These are phyloP conservation scores for Phytophthora brassicae DNA, from an alignment of 352 stramenopile genomes.

Conservation along the genomic window DNA sequence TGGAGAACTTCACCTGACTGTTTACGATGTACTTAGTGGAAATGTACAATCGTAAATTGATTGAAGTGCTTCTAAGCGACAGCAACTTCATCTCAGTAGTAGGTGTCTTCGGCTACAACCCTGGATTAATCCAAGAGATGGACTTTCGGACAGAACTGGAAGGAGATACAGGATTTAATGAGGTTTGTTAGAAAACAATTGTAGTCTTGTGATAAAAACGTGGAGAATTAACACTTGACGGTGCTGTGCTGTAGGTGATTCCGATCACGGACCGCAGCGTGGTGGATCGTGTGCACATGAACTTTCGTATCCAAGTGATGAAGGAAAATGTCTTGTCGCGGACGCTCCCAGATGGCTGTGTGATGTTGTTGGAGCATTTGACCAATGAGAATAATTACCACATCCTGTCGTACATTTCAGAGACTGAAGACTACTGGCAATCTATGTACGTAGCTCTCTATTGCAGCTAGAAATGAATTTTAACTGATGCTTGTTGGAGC, in stretches of 20 bases:
- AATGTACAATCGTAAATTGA: conserved; percentile 64
- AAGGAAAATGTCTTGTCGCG: conserved; percentile 85
- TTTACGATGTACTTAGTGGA: conserved; percentile 74
- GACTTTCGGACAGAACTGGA: conserved; percentile 74
- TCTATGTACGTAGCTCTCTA: too few species aligned
- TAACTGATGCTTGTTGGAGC: conserved; percentile 82
- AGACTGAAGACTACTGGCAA: conserved; percentile 74
- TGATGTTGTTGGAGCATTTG: conserved; percentile 81
- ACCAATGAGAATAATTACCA: conserved; percentile 86
- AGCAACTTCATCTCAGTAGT: conserved; percentile 82
- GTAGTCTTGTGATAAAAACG: background rate
- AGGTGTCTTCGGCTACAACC: conserved; percentile 81
- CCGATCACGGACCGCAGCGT: conserved; percentile 61
- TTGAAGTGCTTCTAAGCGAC: conserved; percentile 75
- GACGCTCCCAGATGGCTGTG: conserved; percentile 71
- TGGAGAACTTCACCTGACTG: too few species aligned
- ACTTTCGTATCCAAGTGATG: conserved; percentile 88
- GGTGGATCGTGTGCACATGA: conserved; percentile 78
- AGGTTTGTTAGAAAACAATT: conserved; percentile 42
- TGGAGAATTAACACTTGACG: background rate
- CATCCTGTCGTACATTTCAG: conserved; percentile 81
- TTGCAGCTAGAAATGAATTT: too few species aligned
- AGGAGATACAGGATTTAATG: conserved; percentile 59
- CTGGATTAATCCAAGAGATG: conserved; percentile 69
- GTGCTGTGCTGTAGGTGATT: conserved; percentile 50